phyloP scores from a whole-genome alignment of 331 rosid species.

The Saraca asoca region DNA sequence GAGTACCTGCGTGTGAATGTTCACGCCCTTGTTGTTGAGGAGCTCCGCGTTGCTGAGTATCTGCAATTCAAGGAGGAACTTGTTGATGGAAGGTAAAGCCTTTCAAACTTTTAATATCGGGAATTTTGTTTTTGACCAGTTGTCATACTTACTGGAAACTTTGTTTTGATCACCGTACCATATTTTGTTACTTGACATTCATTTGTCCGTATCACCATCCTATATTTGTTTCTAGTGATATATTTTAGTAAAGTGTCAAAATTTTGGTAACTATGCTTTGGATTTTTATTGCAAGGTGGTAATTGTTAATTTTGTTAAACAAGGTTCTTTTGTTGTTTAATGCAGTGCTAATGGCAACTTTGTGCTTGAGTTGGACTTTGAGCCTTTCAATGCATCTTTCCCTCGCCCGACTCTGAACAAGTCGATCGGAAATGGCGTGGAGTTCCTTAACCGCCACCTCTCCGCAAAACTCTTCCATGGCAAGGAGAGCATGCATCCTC shows the following conservation, averaged over 20 bases:
- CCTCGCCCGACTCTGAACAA: conserved; percentile 94
- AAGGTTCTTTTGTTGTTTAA: background rate
- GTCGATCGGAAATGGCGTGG: conserved; percentile 95
- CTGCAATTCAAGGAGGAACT: conserved; percentile 90
- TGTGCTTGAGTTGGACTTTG: conserved; percentile 95
- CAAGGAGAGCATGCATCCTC: conserved; percentile 96
- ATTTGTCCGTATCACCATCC: too few species aligned
- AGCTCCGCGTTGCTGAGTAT: conserved; percentile 74
- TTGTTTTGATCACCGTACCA: too few species aligned
- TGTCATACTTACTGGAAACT: too few species aligned
- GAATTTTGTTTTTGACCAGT: too few species aligned
- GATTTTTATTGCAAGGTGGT: background rate
- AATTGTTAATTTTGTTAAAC: background rate
- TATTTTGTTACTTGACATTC: too few species aligned
- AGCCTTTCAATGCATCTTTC: conserved; percentile 79
- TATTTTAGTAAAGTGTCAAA: too few species aligned
- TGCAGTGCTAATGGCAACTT: conserved; percentile 81
- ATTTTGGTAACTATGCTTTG: background rate
- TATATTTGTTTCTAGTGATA: too few species aligned
- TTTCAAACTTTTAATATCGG: too few species aligned
- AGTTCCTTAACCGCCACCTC: conserved; percentile 95
- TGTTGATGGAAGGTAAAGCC: conserved; percentile 79
- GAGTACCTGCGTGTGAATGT: conserved; percentile 89
- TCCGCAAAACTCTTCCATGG: conserved; percentile 98
- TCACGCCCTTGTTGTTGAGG: conserved; percentile 81